Evolutionary conservation across 2,329 filamentous ascomycete species (phyloP).

Genomic region (Pseudonectria foliicola): DNA sequence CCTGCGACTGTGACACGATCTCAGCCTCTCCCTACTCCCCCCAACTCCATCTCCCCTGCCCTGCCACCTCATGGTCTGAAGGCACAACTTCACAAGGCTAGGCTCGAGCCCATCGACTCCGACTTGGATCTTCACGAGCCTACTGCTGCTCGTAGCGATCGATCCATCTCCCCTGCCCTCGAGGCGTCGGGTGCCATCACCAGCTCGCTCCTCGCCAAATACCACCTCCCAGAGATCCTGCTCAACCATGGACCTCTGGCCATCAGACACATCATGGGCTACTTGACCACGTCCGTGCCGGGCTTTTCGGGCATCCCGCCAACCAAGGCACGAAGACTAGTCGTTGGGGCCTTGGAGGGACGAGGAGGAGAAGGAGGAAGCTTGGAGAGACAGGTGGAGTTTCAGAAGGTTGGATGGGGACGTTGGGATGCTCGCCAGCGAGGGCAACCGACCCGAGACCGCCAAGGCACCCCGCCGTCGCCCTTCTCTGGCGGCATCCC

Average conservation of each 20-base stretch:
- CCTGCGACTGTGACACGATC: constrained; percentile 52
- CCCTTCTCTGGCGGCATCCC: constrained; percentile 48
- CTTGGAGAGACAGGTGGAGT: constrained; percentile 65
- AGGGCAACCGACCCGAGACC: constrained; percentile 50
- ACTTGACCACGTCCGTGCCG: constrained; percentile 86
- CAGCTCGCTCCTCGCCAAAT: constrained; percentile 74
- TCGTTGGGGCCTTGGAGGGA: constrained; percentile 87
- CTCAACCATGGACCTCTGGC: constrained; percentile 84
- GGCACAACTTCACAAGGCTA: constrained; percentile 54
- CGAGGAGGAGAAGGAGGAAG: constrained; percentile 58
- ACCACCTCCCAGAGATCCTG: constrained; percentile 86
- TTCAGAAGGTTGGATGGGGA: constrained; percentile 96
- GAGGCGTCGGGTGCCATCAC: constrained; percentile 82
- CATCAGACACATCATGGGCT: constrained; percentile 92
- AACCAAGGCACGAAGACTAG: constrained; percentile 81
- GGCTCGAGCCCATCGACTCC: constrained; percentile 65
- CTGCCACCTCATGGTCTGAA: constrained; percentile 76
- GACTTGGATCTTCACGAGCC: constrained; percentile 77
- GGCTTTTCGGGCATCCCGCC: constrained; percentile 86
- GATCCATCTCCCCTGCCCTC: constrained; percentile 41
- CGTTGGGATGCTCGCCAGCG: constrained; percentile 82
- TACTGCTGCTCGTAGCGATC: constrained; percentile 23
- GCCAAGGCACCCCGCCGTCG: constrained; percentile 33
- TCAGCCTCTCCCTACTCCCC: constrained; percentile 76
- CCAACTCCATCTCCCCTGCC: constrained; percentile 88